Conservation (phyloP, 176 grass and related monocot genomes). For the Oryza australiensis region DNA sequence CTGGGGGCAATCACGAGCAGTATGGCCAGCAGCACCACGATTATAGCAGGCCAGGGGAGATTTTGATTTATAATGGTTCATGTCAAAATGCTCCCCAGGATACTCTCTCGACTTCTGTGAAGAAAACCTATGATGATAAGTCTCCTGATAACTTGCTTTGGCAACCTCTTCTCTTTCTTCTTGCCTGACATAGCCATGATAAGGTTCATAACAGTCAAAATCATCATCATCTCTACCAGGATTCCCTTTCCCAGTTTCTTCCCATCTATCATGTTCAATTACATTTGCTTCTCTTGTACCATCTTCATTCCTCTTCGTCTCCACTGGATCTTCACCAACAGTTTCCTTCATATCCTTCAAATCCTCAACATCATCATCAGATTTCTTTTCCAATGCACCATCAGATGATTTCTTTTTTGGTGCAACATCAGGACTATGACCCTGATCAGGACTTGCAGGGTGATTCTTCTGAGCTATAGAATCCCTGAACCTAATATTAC, state of each 20-base stretch:
- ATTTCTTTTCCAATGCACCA: constrained; percentile 27
- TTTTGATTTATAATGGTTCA: constrained; percentile 41
- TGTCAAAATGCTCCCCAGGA: constrained; percentile 18
- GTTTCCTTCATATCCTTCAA: constrained; percentile 17
- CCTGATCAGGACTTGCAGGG: neutral
- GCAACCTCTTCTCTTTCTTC: constrained; percentile 32
- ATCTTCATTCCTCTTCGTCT: constrained; percentile 30
- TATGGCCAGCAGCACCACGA: constrained; percentile 39
- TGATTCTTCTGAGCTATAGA: constrained; percentile 24
- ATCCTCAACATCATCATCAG: neutral
- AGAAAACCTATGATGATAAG: constrained; percentile 17
- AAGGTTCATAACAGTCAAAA: constrained; percentile 59
- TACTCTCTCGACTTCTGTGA: constrained; percentile 30
- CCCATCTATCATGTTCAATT: constrained; percentile 62
- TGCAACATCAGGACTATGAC: constrained; percentile 22
- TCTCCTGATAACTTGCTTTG: constrained; percentile 37
- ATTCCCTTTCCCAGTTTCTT: constrained; percentile 41
- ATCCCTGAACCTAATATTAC: constrained; percentile 30
- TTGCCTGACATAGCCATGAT: constrained; percentile 53
- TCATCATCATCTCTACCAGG: constrained; percentile 30
- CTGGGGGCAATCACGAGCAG: constrained; percentile 30
- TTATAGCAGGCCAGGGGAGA: constrained; percentile 43
- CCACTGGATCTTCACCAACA: constrained; percentile 22
- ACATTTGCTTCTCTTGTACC: constrained; percentile 23
- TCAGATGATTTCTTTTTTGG: constrained; percentile 19